A percentile compares a stretch with the other conserved stretches of the same genome.
phyloP scores from a whole-genome alignment of 1,284 basidiomycete genomes.

The Prillingera fragicola region DNA sequence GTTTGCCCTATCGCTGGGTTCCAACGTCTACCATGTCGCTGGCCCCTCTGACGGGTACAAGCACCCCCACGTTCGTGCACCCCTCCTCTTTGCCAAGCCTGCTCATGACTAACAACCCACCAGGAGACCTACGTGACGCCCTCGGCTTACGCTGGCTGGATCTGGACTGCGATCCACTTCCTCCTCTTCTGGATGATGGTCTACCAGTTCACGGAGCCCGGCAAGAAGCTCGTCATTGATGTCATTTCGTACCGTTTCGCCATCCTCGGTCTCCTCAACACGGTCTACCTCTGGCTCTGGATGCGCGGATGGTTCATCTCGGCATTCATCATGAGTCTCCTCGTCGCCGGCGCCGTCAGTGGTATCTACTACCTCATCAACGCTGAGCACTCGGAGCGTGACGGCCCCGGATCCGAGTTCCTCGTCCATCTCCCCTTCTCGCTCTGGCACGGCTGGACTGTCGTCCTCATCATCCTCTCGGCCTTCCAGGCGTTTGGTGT shows the following conservation, averaged over 20 bases:
- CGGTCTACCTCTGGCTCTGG: conserved; percentile 79
- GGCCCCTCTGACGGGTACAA: conserved; percentile 58
- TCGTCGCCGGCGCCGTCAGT: conserved; percentile 54
- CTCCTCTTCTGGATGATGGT: conserved; percentile 79
- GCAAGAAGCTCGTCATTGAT: conserved; percentile 75
- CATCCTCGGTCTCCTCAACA: conserved; percentile 73
- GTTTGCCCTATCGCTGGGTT: conserved; percentile 13
- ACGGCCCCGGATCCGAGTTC: conserved; percentile 62
- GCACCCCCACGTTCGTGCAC: conserved; percentile 43
- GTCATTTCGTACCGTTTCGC: conserved; percentile 85
- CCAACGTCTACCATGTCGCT: conserved; percentile 62
- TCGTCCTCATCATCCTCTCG: conserved; percentile 79
- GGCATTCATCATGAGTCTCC: conserved; percentile 76
- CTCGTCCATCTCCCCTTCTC: conserved; percentile 66
- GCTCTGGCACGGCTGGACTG: conserved; percentile 91
- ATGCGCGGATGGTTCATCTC: conserved; percentile 59
- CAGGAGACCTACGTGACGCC: conserved; percentile 19
- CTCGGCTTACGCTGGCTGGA: conserved; percentile 18
- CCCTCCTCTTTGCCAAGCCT: conserved; percentile 55
- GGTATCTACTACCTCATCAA: conserved; percentile 89
- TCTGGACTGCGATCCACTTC: conserved; percentile 69
- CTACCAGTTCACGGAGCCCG: conserved; percentile 70
- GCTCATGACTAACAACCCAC: neutral
- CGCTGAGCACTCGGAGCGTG: conserved; percentile 62
- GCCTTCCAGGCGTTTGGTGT: conserved; percentile 88